Percentiles rank a stretch among this genome's conserved stretches.
These are phyloP conservation scores for Penicillium cinerascens DNA, from an alignment of 495 filamentous ascomycete genomes.

Conservation along the genomic window DNA sequence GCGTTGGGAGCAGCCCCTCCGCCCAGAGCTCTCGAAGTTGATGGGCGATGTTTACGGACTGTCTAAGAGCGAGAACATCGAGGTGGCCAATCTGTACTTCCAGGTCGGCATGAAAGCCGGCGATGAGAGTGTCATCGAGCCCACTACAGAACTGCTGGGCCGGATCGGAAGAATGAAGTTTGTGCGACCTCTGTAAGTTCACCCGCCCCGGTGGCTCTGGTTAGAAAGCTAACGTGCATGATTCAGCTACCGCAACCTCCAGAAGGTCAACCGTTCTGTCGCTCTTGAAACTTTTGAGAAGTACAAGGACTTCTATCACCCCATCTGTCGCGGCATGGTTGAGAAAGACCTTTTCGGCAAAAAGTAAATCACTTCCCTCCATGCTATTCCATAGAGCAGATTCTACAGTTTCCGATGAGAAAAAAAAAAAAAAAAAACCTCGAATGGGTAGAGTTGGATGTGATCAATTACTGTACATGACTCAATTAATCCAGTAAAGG, in stretches of 20 bases:
- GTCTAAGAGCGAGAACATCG: conserved; percentile 68
- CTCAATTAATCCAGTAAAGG: conserved; percentile 2
- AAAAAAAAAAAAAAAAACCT: neutral
- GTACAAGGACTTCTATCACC: conserved; percentile 90
- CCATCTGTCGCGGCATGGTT: conserved; percentile 79
- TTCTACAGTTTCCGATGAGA: neutral
- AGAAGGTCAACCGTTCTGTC: conserved; percentile 65
- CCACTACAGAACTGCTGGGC: conserved; percentile 70
- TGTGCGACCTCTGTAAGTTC: conserved; percentile 68
- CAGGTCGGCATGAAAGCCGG: conserved; percentile 72
- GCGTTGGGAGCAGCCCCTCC: conserved; percentile 58
- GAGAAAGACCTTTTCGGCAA: conserved; percentile 74
- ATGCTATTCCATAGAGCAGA: neutral
- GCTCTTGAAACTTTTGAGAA: conserved; percentile 81
- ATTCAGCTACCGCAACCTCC: conserved; percentile 60
- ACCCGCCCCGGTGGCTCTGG: neutral
- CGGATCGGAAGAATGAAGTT: conserved; percentile 95
- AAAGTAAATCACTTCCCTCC: conserved; percentile 12
- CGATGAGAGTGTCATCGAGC: conserved; percentile 60
- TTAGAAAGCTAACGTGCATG: conserved; percentile 15
- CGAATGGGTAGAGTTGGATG: conserved; percentile 1
- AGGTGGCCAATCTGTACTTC: conserved; percentile 76
- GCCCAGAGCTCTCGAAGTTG: conserved; percentile 54
- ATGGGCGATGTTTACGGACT: conserved; percentile 74
- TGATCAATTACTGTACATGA: conserved; percentile 25